phyloP scores from a whole-genome alignment of 192 early-diverging fungal species.

The Coemansia sp. region DNA sequence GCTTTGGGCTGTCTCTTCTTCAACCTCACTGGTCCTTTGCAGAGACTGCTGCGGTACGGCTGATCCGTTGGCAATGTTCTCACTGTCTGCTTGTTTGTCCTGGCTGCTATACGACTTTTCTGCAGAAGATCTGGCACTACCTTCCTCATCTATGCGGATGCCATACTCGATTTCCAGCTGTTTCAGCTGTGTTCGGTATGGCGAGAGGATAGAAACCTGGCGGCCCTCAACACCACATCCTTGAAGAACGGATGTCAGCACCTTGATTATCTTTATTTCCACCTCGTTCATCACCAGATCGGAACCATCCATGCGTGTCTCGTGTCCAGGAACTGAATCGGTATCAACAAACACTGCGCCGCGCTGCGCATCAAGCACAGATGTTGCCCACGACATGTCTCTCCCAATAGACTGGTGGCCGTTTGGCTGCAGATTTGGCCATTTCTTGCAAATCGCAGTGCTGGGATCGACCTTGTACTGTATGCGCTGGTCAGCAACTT shows the following conservation, averaged over 20 bases:
- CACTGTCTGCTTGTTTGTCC: neutral
- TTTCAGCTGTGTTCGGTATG: conserved; percentile 75
- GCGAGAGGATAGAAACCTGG: conserved; percentile 82
- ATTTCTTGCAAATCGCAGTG: conserved; percentile 8
- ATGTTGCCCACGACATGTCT: conserved; percentile 61
- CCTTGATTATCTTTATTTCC: conserved; percentile 66
- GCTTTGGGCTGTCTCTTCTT: neutral
- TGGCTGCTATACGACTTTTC: neutral
- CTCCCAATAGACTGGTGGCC: conserved; percentile 19
- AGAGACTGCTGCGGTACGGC: neutral
- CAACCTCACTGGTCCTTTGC: neutral
- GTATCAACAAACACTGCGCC: conserved; percentile 83
- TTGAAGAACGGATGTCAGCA: conserved; percentile 60
- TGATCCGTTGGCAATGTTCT: neutral
- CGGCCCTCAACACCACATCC: conserved; percentile 64
- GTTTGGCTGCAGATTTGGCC: conserved; percentile 10
- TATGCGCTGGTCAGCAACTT: conserved; percentile 61
- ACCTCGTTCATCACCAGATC: conserved; percentile 69
- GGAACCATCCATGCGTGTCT: conserved; percentile 55
- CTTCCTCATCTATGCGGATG: conserved; percentile 14
- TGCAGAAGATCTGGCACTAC: neutral
- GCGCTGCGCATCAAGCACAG: conserved; percentile 63
- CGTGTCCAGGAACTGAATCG: conserved; percentile 66
- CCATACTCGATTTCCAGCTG: conserved; percentile 47
- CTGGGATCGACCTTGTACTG: conserved; percentile 23